A percentile compares a stretch with the other conserved stretches of the same genome.
Conservation (phyloP, 2,329 filamentous ascomycete species). For the Scedosporium aurantiacum region DNA sequence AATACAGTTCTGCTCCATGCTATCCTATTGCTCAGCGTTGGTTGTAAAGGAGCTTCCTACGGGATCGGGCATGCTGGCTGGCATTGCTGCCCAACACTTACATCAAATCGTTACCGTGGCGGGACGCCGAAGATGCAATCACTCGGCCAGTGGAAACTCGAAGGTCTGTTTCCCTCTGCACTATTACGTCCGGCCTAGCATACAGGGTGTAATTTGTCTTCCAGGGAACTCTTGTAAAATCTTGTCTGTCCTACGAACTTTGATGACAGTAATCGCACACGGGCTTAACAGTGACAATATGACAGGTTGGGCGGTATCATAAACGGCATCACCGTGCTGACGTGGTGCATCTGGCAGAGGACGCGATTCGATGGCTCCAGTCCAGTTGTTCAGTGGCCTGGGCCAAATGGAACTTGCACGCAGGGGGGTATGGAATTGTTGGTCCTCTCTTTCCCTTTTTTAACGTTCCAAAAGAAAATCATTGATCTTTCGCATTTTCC, state of each 20-base stretch:
- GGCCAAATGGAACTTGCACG: too few relatives aligned
- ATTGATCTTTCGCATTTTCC: not conserved
- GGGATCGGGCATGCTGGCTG: not conserved
- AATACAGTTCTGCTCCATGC: not conserved
- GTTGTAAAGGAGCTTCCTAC: not conserved
- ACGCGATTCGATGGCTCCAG: not conserved
- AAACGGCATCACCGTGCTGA: not conserved
- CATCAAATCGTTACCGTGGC: not conserved
- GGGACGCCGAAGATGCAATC: too few relatives aligned
- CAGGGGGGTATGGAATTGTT: too few relatives aligned
- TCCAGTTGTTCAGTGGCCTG: too few relatives aligned
- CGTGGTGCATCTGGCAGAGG: not conserved
- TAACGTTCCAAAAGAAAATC: not conserved
- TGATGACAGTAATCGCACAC: not conserved
- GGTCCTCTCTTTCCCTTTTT: not conserved
- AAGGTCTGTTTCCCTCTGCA: too few relatives aligned
- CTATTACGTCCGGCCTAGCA: too few relatives aligned
- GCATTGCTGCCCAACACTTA: conserved; percentile 1
- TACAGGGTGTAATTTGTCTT: not conserved
- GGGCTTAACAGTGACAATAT: not conserved
- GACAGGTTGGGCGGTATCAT: not conserved
- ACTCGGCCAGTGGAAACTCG: too few relatives aligned
- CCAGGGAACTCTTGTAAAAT: not conserved
- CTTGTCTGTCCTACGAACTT: not conserved
- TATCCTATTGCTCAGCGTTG: not conserved